These are phyloP conservation scores for Nothophaeocryptopus gaeumannii DNA, from an alignment of 2,329 filamentous ascomycete species.

Conservation along the genomic window DNA sequence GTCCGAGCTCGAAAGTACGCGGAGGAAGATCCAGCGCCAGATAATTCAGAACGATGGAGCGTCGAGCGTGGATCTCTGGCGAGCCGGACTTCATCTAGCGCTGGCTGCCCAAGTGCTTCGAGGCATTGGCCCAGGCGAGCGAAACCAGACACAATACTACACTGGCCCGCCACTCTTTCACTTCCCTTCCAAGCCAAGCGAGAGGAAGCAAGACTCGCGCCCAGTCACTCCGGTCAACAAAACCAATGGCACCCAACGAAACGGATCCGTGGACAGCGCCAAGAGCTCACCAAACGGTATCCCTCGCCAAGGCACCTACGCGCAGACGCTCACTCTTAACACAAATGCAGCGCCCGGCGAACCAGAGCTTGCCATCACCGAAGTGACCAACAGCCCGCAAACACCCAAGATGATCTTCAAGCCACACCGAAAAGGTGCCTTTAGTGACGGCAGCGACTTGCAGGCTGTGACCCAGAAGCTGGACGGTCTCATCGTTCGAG, in stretches of 20 bases:
- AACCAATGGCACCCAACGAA: neutral
- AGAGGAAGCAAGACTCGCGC: constrained; percentile 4
- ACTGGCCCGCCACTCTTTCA: constrained; percentile 16
- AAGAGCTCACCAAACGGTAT: neutral
- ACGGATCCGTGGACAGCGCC: neutral
- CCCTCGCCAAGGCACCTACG: constrained; percentile 25
- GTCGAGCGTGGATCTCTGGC: constrained; percentile 39
- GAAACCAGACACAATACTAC: constrained; percentile 10
- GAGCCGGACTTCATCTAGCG: constrained; percentile 34
- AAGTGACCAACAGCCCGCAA: constrained; percentile 28
- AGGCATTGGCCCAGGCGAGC: constrained; percentile 20
- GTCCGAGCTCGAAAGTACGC: constrained; percentile 35
- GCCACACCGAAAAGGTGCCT: constrained; percentile 32
- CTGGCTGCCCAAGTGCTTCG: constrained; percentile 32
- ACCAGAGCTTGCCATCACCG: constrained; percentile 28
- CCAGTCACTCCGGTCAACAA: constrained; percentile 7
- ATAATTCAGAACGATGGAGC: constrained; percentile 35
- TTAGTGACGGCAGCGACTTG: constrained; percentile 31
- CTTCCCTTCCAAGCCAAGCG: constrained; percentile 2
- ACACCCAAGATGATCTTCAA: constrained; percentile 32
- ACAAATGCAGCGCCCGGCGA: constrained; percentile 15
- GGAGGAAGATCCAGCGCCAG: constrained; percentile 42
- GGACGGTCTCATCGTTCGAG: constrained; percentile 18
- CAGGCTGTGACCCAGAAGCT: constrained; percentile 28
- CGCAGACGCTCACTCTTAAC: constrained; percentile 26